Base-by-base conservation (phyloP, 148 eudicot species). In the Diospyros lotus region DNA sequence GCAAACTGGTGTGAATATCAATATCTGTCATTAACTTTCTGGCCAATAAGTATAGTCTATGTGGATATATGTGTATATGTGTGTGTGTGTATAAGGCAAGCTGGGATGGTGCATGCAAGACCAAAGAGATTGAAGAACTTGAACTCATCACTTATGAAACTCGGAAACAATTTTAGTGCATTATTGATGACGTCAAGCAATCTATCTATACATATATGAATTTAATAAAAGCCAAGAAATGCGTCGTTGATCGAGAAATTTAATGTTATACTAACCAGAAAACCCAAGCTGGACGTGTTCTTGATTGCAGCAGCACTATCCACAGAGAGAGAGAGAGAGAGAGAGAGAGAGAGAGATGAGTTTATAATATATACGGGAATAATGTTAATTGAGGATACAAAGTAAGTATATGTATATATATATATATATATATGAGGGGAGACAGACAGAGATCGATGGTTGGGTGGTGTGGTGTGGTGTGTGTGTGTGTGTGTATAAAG, bases 181-280 rank as follows among this genome's bases (percentile, higher is more conserved):
- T 48, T 17, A 9, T 18, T 5, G 1, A 8, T 11, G n/a, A 13
- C 11, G 12, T 61, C 68, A 63, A 54, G 70, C 58, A 63, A 78
- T 66, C 70, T 74, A 76, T 77, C 66, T 68, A 72, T 48, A 42
- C 62, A 46, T 51, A 17, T 6, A 11, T 68, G 12, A 51, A 51
- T 51, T 48, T 68, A 7, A 2, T 50, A 9, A 51, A 70, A 17
- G 55, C 14, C 54, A 14, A 41, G 10, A 73, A 51, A 64, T 13
- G 28, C 0, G 28, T 28, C 0, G 28, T 28, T 28, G 28, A 28
- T 28, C 28, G 28, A 2, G n/a, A 10, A 73, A 14, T 46, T 6
- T 3, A 42, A 51, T 48, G 52, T 48, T 4, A 66, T 14, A 73
- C 76, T 74, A 63, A 74, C 76, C 76, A 40, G 76, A 64, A 62